phyloP scores from a whole-genome alignment of 169 alveolate genomes.

The Hammondia hammondi region DNA sequence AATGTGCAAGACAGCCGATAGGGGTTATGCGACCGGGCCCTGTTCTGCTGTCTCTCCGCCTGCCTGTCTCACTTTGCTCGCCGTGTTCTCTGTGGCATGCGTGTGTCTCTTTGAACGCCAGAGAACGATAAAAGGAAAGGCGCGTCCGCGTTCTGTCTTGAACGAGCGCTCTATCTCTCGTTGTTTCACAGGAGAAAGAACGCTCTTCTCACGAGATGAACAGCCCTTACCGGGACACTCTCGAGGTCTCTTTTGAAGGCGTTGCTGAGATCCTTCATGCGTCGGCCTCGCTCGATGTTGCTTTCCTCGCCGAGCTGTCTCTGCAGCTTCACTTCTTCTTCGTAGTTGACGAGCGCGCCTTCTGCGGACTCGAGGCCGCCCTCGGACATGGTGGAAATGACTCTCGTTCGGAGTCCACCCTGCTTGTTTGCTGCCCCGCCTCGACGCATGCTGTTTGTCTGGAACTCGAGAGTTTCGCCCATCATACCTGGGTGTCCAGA shows the following conservation, averaged over 20 bases:
- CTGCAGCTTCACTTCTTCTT: slow-evolving; percentile 36
- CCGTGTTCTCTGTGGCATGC: too few relatives aligned
- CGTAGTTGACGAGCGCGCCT: not conserved
- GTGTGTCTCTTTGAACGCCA: too few relatives aligned
- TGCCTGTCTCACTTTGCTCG: too few relatives aligned
- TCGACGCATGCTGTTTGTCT: not conserved
- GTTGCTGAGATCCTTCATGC: slow-evolving; percentile 21
- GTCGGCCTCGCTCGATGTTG: slow-evolving; percentile 16
- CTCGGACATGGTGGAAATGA: not conserved
- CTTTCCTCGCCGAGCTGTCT: slow-evolving; percentile 45
- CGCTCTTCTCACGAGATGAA: too few relatives aligned
- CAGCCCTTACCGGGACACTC: slow-evolving; percentile 29
- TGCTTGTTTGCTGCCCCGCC: slow-evolving; percentile 20
- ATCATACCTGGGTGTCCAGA: not conserved
- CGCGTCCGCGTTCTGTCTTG: too few relatives aligned
- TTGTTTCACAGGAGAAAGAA: too few relatives aligned
- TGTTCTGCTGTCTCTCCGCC: too few relatives aligned
- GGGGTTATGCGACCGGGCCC: too few relatives aligned
- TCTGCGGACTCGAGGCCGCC: not conserved
- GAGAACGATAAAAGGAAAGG: too few relatives aligned
- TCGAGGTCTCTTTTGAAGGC: slow-evolving; percentile 40
- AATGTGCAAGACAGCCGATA: too few relatives aligned
- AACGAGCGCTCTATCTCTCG: too few relatives aligned
- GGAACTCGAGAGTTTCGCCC: not conserved
- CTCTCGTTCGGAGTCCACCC: not conserved